phyloP scores from a whole-genome alignment of 371 early-diverging fungal genomes.

The Rhizopus stolonifer region DNA sequence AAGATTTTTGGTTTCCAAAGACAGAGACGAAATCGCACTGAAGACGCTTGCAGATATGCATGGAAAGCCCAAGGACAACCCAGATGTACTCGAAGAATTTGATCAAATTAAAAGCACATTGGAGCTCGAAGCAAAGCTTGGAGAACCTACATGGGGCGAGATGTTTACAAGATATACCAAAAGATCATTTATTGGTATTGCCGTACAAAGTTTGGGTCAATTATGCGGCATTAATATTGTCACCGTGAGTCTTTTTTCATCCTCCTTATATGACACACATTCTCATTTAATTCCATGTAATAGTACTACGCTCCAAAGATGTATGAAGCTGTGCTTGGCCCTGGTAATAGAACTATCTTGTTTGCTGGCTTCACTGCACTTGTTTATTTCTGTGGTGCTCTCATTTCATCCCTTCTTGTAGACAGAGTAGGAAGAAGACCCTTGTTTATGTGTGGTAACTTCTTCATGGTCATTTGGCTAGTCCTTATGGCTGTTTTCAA shows the following conservation, averaged over 20 bases:
- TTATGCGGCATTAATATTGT: slow-evolving; percentile 73
- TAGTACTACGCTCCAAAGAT: slow-evolving; percentile 70
- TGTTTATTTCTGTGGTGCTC: slow-evolving; percentile 35
- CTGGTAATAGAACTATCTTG: slow-evolving; percentile 30
- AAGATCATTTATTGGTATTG: slow-evolving; percentile 64
- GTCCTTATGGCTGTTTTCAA: slow-evolving; percentile 40
- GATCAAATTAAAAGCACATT: slow-evolving; percentile 70
- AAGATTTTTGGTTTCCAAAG: slow-evolving; percentile 47
- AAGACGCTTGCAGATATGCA: slow-evolving; percentile 72
- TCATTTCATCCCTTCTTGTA: slow-evolving; percentile 30
- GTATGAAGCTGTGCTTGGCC: slow-evolving; percentile 55
- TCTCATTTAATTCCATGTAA: too few relatives aligned
- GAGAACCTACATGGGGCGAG: slow-evolving; percentile 69
- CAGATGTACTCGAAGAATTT: slow-evolving; percentile 67
- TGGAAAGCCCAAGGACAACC: slow-evolving; percentile 45
- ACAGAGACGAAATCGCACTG: slow-evolving; percentile 53
- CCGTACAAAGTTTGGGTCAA: slow-evolving; percentile 64
- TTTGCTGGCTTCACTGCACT: slow-evolving; percentile 43
- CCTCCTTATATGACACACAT: background rate
- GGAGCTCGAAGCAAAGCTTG: slow-evolving; percentile 64
- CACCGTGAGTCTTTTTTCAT: slow-evolving; percentile 32
- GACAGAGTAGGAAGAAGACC: slow-evolving; percentile 42
- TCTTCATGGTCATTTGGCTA: slow-evolving; percentile 35
- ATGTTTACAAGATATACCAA: slow-evolving; percentile 55
- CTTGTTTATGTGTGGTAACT: slow-evolving; percentile 39